These are phyloP conservation scores for Talaromyces rugulosus DNA, from an alignment of 2,329 filamentous ascomycete species.

Conservation along the genomic window DNA sequence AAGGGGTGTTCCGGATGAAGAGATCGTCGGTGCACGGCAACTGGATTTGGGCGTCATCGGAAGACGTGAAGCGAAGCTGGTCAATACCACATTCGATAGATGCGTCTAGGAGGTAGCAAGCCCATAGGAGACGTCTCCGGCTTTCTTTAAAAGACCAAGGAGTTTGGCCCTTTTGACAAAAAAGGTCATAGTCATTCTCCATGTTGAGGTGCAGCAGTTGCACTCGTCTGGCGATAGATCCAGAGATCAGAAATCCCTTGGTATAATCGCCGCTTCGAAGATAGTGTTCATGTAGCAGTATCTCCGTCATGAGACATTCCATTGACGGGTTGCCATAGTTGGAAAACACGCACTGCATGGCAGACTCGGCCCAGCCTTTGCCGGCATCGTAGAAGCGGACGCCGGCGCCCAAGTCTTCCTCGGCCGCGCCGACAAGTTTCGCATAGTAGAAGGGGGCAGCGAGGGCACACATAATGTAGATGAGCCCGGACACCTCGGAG, in stretches of 20 bases:
- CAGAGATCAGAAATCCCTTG: slow-evolving; percentile 30
- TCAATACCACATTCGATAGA: slow-evolving; percentile 27
- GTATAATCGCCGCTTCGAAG: slow-evolving; percentile 28
- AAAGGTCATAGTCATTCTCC: slow-evolving; percentile 27
- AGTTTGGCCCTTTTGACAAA: slow-evolving; percentile 19
- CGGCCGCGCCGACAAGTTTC: neutral
- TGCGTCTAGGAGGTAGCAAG: slow-evolving; percentile 27
- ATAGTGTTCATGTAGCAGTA: slow-evolving; percentile 28
- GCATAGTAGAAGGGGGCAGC: slow-evolving; percentile 7
- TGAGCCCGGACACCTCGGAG: neutral
- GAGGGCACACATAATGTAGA: slow-evolving; percentile 9
- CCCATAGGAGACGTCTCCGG: slow-evolving; percentile 28
- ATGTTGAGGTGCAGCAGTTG: slow-evolving; percentile 30
- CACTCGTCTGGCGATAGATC: slow-evolving; percentile 25
- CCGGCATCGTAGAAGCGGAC: slow-evolving; percentile 5
- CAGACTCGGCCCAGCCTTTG: slow-evolving; percentile 9
- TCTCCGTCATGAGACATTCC: slow-evolving; percentile 16
- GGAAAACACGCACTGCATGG: slow-evolving; percentile 7
- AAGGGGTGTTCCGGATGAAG: slow-evolving; percentile 25
- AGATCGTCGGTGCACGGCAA: slow-evolving; percentile 28
- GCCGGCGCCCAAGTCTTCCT: neutral
- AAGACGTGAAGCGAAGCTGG: slow-evolving; percentile 25
- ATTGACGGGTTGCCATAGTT: slow-evolving; percentile 5
- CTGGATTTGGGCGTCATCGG: slow-evolving; percentile 28
- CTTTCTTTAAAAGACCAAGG: slow-evolving; percentile 23